Percentiles rank a stretch among this genome's conserved stretches.
phyloP scores from a whole-genome alignment of 2,329 filamentous ascomycete genomes.

The Exophiala oligosperma region DNA sequence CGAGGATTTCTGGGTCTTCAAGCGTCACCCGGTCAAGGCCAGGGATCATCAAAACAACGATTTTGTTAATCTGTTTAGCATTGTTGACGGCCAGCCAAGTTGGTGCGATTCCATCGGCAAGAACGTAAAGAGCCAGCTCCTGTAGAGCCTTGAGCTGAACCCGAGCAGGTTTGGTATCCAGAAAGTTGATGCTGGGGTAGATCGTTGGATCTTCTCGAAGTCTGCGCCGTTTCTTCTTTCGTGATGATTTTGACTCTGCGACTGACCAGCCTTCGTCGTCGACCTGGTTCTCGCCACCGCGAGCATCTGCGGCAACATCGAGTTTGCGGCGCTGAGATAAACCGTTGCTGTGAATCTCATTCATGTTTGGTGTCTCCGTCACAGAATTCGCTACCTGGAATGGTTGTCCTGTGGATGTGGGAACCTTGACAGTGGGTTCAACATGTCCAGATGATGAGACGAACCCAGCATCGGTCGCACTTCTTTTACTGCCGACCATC shows the following conservation, averaged over 20 bases:
- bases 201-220: constrained; percentile 3
- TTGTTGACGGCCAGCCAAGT: constrained; percentile 64
- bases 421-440: background rate
- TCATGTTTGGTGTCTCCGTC: background rate
- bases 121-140: constrained; percentile 58
- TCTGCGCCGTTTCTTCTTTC: constrained; percentile 23
- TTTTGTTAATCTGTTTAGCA: constrained; percentile 62
- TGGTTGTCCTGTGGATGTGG: background rate
- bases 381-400: background rate
- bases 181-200: constrained; percentile 18
- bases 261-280: constrained; percentile 13
- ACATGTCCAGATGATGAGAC: background rate
- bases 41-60: constrained; percentile 88
- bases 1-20: constrained; percentile 11
- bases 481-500: constrained; percentile 12
- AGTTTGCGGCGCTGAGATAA: no score
- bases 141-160: constrained; percentile 61
- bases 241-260: constrained; percentile 19
- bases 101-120: constrained; percentile 62
- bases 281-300: no score
- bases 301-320: no score
- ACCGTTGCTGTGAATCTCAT: background rate
- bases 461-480: constrained; percentile 12
- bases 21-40: constrained; percentile 87
- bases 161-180: constrained; percentile 15